Evolutionary conservation across 257 asterid genomes (phyloP), one percentile per base, ranked within the genome.

Genomic region (Prunella vulgaris): DNA sequence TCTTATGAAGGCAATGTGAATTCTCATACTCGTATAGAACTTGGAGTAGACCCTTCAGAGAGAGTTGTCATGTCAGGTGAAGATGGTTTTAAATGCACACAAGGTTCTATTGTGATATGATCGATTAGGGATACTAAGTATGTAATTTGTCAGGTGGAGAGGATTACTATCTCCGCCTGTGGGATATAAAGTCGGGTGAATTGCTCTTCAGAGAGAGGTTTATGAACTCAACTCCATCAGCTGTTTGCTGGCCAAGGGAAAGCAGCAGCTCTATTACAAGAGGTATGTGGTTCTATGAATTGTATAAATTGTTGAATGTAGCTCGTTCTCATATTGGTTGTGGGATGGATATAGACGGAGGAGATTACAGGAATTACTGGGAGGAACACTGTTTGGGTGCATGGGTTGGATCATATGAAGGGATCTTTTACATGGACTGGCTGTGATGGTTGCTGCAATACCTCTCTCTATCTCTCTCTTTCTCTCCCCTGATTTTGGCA

Each of bases 21-120:
- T 71, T 77, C 96, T 67, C 97, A 94, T 68, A 83, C 89, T 52
- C 90, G 87, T 65, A 79, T 94, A 70, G 82, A 84, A 68, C 87
- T 94, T 76, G 99, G 89, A 72, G 85, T 93, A 33, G 99, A 90
- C 78, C 96, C 96, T 4, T 79, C 91, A 17, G 99, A 93, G 77
- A 87, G 76, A 76, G 71, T 88, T 52, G 73, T 93, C 66, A 70
- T 88, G 77, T 93, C 98, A 81, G 95, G 97, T 93, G 64, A 60
- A 46, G 40, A 64, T 60, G 24, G 25, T 66, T 75, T 71, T 25
- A 61, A 21, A 54, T 72, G 70, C 56, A 53, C 12, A 49, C 5
- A 53, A n/a, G n/a, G n/a, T n/a, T n/a, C n/a, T n/a, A n/a, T n/a
- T 48, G 14, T 24, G 48, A 72, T 49, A 71, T 49, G 77, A 21